A percentile compares a stretch with the other conserved stretches of the same genome.
Conservation (phyloP, 352 stramenopile species). For the Peronospora destructor region DNA sequence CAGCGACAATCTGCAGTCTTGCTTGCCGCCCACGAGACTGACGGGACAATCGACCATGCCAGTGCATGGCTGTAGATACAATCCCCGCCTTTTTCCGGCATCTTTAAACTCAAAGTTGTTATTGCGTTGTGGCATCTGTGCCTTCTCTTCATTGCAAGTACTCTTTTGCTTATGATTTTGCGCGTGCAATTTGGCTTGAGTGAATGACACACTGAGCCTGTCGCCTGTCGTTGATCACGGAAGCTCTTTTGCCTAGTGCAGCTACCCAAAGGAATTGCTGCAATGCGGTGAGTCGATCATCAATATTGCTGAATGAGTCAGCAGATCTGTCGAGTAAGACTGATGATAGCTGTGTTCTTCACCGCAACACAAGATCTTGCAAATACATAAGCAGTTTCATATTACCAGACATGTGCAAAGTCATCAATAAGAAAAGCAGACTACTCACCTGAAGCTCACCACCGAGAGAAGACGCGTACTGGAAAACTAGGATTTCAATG, state of each 20-base stretch:
- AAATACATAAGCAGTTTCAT: no score
- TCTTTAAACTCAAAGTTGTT: constrained; percentile 11
- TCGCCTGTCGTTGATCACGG: constrained; percentile 12
- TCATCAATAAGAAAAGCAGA: no score
- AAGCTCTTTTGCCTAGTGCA: constrained; percentile 40
- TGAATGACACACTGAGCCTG: constrained; percentile 20
- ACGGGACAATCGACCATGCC: constrained; percentile 11
- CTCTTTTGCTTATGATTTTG: no score
- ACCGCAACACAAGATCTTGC: no score
- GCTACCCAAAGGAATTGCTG: constrained; percentile 79
- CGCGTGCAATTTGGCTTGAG: no score
- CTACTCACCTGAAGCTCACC: no score
- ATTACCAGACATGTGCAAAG: no score
- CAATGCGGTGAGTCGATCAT: constrained; percentile 72
- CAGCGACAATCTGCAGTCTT: constrained; percentile 10
- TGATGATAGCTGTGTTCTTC: constrained; percentile 20
- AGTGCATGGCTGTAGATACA: constrained; percentile 25
- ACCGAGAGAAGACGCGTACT: no score
- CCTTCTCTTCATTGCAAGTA: constrained; percentile 4
- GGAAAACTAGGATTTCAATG: no score
- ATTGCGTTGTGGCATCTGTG: constrained; percentile 4
- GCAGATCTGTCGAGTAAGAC: constrained; percentile 54
- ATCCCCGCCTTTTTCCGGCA: constrained; percentile 1
- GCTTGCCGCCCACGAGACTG: constrained; percentile 18
- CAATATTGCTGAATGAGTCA: constrained; percentile 81